Percentiles rank a stretch among this genome's conserved stretches.
These are phyloP conservation scores for Teratosphaeria pseudoeucalypti DNA, from an alignment of 2,329 filamentous ascomycete species.

Conservation along the genomic window DNA sequence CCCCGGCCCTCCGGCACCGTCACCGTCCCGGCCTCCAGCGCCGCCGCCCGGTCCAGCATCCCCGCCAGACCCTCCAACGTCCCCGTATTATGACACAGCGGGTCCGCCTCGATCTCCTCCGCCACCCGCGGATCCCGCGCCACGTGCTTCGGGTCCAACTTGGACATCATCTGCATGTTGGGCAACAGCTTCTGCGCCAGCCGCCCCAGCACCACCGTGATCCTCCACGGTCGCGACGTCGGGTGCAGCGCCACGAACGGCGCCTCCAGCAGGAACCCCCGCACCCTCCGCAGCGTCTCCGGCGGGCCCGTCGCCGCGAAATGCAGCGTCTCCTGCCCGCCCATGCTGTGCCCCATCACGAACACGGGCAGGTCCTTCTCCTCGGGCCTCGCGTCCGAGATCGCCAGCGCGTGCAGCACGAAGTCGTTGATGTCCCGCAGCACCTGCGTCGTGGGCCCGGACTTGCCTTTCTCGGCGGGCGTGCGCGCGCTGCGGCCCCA, in stretches of 20 bases:
- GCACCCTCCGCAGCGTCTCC: conserved; percentile 49
- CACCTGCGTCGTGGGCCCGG: conserved; percentile 63
- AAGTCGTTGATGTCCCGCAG: conserved; percentile 71
- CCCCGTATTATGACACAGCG: conserved; percentile 69
- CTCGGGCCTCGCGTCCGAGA: conserved; percentile 32
- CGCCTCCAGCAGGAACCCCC: conserved; percentile 65
- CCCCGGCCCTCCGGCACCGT: conserved; percentile 31
- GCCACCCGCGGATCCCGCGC: conserved; percentile 57
- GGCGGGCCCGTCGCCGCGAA: conserved; percentile 39
- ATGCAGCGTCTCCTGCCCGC: conserved; percentile 65
- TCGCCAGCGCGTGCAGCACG: conserved; percentile 33
- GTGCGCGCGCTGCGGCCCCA: conserved; percentile 67
- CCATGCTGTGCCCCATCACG: conserved; percentile 86
- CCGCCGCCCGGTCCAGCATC: conserved; percentile 62
- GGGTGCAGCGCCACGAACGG: conserved; percentile 68
- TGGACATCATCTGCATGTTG: conserved; percentile 53
- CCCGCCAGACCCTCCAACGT: conserved; percentile 72
- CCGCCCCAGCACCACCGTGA: conserved; percentile 57
- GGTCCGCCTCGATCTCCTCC: conserved; percentile 52
- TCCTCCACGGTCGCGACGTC: conserved; percentile 49
- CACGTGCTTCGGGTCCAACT: conserved; percentile 53
- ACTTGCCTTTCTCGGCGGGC: conserved; percentile 55
- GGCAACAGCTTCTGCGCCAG: conserved; percentile 60
- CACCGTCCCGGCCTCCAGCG: conserved; percentile 48
- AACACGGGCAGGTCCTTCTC: conserved; percentile 51